Evolutionary conservation across 2,329 filamentous ascomycete species (phyloP).

Genomic region (Dactylonectria estremocensis): DNA sequence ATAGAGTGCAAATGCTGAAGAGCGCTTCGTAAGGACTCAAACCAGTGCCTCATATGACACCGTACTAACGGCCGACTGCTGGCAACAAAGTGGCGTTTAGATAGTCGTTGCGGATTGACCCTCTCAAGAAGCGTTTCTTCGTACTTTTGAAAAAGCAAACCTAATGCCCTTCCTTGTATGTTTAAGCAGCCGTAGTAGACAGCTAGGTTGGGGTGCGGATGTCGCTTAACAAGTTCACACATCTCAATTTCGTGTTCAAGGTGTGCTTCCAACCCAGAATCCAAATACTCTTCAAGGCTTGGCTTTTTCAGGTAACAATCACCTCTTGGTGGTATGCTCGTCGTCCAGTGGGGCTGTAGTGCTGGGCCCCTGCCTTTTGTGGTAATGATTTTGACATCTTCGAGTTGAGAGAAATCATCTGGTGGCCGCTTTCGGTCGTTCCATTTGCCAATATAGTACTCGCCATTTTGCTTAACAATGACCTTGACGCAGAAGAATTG

Average conservation of each 20-base stretch:
- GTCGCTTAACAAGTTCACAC: slow-evolving; percentile 7
- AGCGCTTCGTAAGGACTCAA: background rate
- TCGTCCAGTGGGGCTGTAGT: no score
- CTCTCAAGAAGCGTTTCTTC: background rate
- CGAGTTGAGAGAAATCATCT: no score
- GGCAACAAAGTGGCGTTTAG: background rate
- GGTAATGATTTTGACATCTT: no score
- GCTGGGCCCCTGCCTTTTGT: no score
- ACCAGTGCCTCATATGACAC: slow-evolving; percentile 2
- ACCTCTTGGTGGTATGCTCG: no score
- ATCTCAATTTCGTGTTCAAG: background rate
- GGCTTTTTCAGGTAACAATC: background rate
- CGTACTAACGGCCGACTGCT: slow-evolving; percentile 11
- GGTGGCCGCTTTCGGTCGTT: background rate
- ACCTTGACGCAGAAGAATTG: background rate
- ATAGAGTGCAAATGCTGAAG: slow-evolving; percentile 18
- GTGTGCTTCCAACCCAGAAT: background rate
- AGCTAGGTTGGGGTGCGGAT: slow-evolving; percentile 8
- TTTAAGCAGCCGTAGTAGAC: slow-evolving; percentile 13
- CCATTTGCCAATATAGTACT: background rate
- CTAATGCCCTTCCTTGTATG: background rate
- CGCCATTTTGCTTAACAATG: background rate
- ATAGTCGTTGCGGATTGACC: background rate
- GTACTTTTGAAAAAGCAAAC: background rate
- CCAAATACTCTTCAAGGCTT: background rate